Percentiles rank a stretch among this genome's conserved stretches.
phyloP scores from a whole-genome alignment of 2,329 filamentous ascomycete genomes.

The Curvularia lunata region DNA sequence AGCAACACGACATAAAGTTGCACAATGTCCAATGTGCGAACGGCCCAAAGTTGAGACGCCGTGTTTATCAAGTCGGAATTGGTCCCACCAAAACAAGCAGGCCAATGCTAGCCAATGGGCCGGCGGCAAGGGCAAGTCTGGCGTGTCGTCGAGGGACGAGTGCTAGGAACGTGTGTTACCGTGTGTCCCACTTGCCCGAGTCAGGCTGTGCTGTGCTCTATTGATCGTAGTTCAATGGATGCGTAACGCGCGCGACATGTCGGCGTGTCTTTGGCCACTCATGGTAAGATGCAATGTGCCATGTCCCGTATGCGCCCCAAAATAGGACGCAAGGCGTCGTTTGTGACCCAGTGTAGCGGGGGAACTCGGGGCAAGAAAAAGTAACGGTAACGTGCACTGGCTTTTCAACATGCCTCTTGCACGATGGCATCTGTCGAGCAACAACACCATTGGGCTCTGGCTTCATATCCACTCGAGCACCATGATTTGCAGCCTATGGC shows the following conservation, averaged over 20 bases:
- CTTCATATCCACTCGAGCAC: conserved; percentile 34
- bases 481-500: conserved; percentile 29
- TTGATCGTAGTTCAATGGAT: conserved; percentile 30
- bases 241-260: conserved; percentile 33
- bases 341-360: conserved; percentile 29
- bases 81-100: conserved; percentile 21
- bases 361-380: conserved; percentile 35
- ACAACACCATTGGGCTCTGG: conserved; percentile 40
- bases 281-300: conserved; percentile 23
- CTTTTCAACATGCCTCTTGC: conserved; percentile 39
- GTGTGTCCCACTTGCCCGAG: conserved; percentile 41
- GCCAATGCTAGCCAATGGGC: conserved; percentile 27
- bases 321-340: conserved; percentile 28
- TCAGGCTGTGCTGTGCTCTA: conserved; percentile 34
- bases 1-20: conserved; percentile 41
- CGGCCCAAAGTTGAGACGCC: conserved; percentile 43
- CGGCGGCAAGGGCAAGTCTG: conserved; percentile 31
- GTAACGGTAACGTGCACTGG: conserved; percentile 39
- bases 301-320: conserved; percentile 32
- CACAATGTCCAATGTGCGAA: conserved; percentile 35
- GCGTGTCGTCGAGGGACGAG: conserved; percentile 27
- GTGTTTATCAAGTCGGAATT: conserved; percentile 39
- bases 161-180: conserved; percentile 38
- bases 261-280: conserved; percentile 31
- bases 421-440: conserved; percentile 36